A percentile compares a stretch with the other conserved stretches of the same genome.
phyloP scores from a whole-genome alignment of 345 rosid genomes.

The Fremontodendron californicum region DNA sequence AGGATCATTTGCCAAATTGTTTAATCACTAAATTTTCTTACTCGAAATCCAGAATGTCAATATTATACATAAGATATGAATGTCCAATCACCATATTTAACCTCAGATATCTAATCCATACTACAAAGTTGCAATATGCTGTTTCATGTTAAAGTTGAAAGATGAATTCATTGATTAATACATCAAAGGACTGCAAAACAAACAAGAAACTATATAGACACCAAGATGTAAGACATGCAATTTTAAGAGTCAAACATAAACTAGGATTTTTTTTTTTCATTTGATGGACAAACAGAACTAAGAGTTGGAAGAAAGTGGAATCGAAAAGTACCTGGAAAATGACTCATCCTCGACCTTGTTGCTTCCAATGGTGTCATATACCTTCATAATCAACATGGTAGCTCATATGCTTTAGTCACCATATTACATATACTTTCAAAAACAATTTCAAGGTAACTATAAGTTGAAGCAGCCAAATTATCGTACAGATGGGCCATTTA shows the following conservation, averaged over 20 bases:
- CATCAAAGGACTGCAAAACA: background rate
- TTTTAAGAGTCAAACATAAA: background rate
- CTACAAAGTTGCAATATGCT: background rate
- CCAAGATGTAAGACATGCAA: background rate
- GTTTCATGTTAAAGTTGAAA: background rate
- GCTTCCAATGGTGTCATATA: constrained; percentile 78
- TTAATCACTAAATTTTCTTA: background rate
- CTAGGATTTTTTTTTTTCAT: background rate
- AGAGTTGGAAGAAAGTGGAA: background rate
- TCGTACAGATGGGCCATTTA: background rate
- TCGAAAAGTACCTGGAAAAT: constrained; percentile 52
- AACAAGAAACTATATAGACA: background rate
- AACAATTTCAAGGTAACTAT: constrained; percentile 16
- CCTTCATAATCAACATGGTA: constrained; percentile 49
- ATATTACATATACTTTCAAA: constrained; percentile 19
- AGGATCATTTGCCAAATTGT: background rate
- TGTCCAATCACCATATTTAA: background rate
- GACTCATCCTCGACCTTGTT: constrained; percentile 68
- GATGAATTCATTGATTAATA: background rate
- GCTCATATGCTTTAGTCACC: constrained; percentile 18
- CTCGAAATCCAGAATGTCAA: background rate
- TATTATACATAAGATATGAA: background rate
- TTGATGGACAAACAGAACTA: background rate
- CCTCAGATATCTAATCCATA: background rate
- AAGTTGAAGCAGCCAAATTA: constrained; percentile 1